A percentile compares a stretch with the other conserved stretches of the same genome.
Conservation (phyloP, 2,329 filamentous ascomycete species). For the Mycosphaerella sp. region DNA sequence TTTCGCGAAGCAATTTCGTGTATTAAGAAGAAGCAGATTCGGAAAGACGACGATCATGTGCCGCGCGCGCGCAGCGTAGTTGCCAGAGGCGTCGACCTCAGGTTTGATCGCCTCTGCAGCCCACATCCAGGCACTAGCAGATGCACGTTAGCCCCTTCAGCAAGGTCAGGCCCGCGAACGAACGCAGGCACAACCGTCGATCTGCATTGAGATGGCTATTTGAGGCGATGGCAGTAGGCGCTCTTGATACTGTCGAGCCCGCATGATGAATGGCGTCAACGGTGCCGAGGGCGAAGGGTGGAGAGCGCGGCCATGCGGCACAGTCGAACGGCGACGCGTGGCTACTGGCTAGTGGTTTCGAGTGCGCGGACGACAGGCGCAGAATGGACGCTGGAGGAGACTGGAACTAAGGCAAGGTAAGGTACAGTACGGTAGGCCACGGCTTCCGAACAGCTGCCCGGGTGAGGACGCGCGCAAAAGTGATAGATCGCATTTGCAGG, state of each 20-base stretch:
- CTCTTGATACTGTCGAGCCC: slow-evolving; percentile 19
- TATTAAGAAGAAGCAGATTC: slow-evolving; percentile 9
- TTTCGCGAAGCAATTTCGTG: slow-evolving; percentile 2
- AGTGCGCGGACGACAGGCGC: slow-evolving; percentile 9
- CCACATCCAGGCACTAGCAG: slow-evolving; percentile 11
- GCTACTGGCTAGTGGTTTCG: slow-evolving; percentile 11
- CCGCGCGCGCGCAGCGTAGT: slow-evolving; percentile 4
- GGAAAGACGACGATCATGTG: slow-evolving; percentile 8
- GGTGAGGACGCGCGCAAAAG: slow-evolving; percentile 12
- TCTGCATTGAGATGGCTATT: slow-evolving; percentile 21
- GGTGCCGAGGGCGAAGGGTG: slow-evolving; percentile 7
- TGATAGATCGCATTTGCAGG: slow-evolving; percentile 20
- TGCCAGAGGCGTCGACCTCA: slow-evolving; percentile 2
- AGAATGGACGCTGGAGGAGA: slow-evolving; percentile 10
- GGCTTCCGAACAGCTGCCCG: slow-evolving; percentile 9
- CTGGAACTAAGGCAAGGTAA: no score
- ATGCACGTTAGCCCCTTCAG: slow-evolving; percentile 16
- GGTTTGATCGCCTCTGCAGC: slow-evolving; percentile 16
- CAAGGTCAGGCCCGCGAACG: slow-evolving; percentile 16
- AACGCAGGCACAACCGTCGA: slow-evolving; percentile 24
- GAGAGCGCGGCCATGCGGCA: slow-evolving; percentile 13
- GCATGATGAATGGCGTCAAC: slow-evolving; percentile 19
- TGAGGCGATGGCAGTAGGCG: slow-evolving; percentile 7
- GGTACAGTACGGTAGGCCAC: neutral
- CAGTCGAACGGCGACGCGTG: slow-evolving; percentile 14